A percentile compares a stretch with the other conserved stretches of the same genome.
These are phyloP conservation scores for Globisporangium viniferum DNA, from an alignment of 352 stramenopile genomes.

Conservation along the genomic window DNA sequence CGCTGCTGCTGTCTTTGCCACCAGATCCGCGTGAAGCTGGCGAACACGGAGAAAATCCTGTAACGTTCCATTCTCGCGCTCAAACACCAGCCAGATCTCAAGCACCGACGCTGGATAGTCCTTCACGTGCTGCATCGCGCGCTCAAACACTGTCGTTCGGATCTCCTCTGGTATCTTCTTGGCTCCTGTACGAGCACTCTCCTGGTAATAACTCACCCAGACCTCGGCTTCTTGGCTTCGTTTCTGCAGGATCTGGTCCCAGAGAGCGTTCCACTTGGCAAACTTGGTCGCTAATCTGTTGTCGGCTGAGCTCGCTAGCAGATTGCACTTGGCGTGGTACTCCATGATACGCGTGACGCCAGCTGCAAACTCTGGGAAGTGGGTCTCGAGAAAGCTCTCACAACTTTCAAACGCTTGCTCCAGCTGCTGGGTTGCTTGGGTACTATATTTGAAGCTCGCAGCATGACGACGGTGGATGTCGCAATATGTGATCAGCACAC, in stretches of 20 bases:
- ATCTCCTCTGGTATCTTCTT: slow-evolving; percentile 20
- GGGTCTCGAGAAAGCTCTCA: slow-evolving; percentile 28
- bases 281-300: slow-evolving; percentile 6
- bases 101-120: slow-evolving; percentile 29
- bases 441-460: slow-evolving; percentile 6
- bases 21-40: slow-evolving; percentile 27
- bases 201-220: slow-evolving; percentile 52
- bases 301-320: slow-evolving; percentile 13
- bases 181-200: slow-evolving; percentile 22
- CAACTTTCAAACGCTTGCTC: slow-evolving; percentile 31
- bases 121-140: slow-evolving; percentile 29
- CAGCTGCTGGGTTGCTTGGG: slow-evolving; percentile 23
- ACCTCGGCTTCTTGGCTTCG: slow-evolving; percentile 24
- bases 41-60: slow-evolving; percentile 29
- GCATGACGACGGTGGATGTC: slow-evolving; percentile 33
- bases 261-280: slow-evolving; percentile 30
- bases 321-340: slow-evolving; percentile 50
- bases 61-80: slow-evolving; percentile 49
- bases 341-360: slow-evolving; percentile 32
- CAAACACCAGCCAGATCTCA: slow-evolving; percentile 47
- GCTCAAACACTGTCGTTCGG: slow-evolving; percentile 38
- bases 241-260: slow-evolving; percentile 26
- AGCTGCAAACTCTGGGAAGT: slow-evolving; percentile 35
- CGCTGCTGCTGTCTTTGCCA: neutral
- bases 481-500: slow-evolving; percentile 47